Evolutionary conservation across 257 asterid genomes (phyloP).

Genomic region (Verbascum thapsus): DNA sequence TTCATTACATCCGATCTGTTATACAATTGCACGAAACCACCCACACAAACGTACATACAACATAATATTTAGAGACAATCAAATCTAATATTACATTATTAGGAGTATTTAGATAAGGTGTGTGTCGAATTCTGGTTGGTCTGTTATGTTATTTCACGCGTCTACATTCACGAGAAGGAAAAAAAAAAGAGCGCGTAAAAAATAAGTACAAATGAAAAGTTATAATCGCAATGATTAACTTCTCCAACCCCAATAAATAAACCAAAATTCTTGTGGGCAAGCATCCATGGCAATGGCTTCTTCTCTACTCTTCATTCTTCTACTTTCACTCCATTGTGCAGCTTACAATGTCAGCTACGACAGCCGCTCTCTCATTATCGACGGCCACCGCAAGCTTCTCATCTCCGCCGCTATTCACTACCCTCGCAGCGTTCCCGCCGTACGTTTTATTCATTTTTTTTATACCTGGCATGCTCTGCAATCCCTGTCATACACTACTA

Average conservation of each 20-base stretch:
- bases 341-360: conserved; percentile 75
- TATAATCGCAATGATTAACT: not conserved
- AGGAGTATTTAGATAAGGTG: too few relatives aligned
- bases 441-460: conserved; percentile 20
- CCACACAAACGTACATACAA: too few relatives aligned
- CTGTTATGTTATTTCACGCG: too few relatives aligned
- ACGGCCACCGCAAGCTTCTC: conserved; percentile 79
- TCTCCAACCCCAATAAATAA: not conserved
- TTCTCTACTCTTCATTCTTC: conserved; percentile 11
- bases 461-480: not conserved
- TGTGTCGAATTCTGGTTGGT: too few relatives aligned
- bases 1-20: too few relatives aligned
- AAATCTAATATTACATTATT: too few relatives aligned
- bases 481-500: not conserved
- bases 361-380: conserved; percentile 78
- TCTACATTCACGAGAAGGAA: too few relatives aligned
- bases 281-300: conserved; percentile 9
- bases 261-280: not conserved
- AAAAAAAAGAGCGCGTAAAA: too few relatives aligned
- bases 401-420: conserved; percentile 90
- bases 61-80: too few relatives aligned
- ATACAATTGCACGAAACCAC: too few relatives aligned
- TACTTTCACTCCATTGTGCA: conserved; percentile 21
- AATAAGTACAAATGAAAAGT: too few relatives aligned
- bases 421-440: conserved; percentile 96